Evolutionary conservation across 176 grass and related monocot species (phyloP).

Genomic region (Musa acuminata): DNA sequence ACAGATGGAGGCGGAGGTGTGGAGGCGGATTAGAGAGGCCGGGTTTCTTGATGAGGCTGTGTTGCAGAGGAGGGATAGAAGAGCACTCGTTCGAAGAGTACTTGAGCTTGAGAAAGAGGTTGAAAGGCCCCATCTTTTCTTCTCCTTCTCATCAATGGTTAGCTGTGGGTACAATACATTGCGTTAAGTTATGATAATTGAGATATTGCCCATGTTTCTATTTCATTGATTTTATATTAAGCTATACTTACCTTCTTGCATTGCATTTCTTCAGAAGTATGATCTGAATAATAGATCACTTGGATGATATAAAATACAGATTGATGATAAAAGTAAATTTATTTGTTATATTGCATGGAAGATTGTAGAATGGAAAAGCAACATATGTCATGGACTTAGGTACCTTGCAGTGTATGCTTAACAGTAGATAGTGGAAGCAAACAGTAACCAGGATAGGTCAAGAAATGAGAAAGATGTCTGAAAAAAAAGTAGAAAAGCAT

Average conservation of each 20-base stretch:
- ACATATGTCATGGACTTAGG: background rate
- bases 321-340: background rate
- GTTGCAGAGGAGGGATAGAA: constrained; percentile 55
- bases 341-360: background rate
- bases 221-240: too few relatives aligned
- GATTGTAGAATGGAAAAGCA: background rate
- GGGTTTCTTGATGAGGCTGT: too few relatives aligned
- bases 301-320: background rate
- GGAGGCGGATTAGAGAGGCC: constrained; percentile 28
- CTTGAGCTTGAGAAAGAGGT: constrained; percentile 73
- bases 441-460: background rate
- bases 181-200: background rate
- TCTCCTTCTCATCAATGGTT: background rate
- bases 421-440: background rate
- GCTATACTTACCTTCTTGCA: background rate
- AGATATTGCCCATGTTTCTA: too few relatives aligned
- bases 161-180: background rate
- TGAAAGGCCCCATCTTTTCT: background rate
- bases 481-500: too few relatives aligned
- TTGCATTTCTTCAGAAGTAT: background rate
- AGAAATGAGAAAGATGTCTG: background rate
- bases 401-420: background rate
- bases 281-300: background rate
- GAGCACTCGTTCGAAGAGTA: background rate
- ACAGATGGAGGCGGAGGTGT: constrained; percentile 17